Evolutionary conservation across 768 basidiomycete genomes (phyloP), one percentile per base, ranked within the genome.

Genomic region (Phanerochaete carnosa): DNA sequence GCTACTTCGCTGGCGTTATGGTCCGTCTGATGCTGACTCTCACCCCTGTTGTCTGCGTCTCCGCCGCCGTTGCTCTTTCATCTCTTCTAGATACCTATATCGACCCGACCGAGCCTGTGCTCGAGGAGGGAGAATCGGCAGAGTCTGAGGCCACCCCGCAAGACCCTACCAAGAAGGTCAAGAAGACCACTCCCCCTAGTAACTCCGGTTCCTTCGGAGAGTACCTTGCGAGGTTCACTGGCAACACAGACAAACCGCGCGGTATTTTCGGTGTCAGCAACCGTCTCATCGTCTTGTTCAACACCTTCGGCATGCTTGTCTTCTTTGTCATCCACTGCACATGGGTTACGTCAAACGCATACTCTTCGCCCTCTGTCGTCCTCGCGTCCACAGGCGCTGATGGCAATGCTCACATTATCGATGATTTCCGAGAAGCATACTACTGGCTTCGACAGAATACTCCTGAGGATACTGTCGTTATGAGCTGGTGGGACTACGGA

Each of bases 401-500:
- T 68, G 97, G 97, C 22, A 88, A 84, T 59, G 89, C 93, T 70
- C 87, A 94, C 73, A 92, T 98, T 68, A 98, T 99, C 68, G 97
- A 99, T 69, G 97, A 99, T 73, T 99, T 98, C 87, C 84, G 97
- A 60, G 97, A 98, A 78, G 97, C 97, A 13, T 98, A 99, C 74
- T 98, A 98, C 70, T 99, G 97, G 97, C 74, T 99, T 51, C 82
- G 97, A 55, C 90, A 95, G 76, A 99, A 98, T 76, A 99, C 97
- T 2, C 82, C 89, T 5, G 80, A 94, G 73, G 88, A 92, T 62
- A 87, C 94, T 5, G 95, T 98, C 32, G 88, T 98, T 26, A 95
- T 96, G 94, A 93, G 90, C 62, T 99, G 97, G 97, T 98, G 97
- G 97, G 97, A 98, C 77, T 99, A 98, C 66, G 97, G 96, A 29